phyloP scores from a whole-genome alignment of 2,329 filamentous ascomycete species.

The Thelonectria discophora region DNA sequence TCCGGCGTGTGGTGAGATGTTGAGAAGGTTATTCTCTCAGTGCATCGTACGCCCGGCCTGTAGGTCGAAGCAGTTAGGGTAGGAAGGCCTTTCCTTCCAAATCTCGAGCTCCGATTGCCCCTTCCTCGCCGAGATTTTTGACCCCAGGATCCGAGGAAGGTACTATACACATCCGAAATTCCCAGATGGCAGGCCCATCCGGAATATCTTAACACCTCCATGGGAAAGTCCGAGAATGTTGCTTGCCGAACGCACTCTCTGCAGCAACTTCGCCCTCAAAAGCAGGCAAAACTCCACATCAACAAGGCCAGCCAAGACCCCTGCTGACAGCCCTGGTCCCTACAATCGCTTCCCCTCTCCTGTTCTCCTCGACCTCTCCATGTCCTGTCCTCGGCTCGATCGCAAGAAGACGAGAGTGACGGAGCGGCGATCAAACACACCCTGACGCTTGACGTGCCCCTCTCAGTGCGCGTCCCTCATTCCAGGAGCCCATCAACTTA shows the following conservation, averaged over 20 bases:
- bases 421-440: conserved; percentile 20
- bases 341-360: conserved; percentile 3
- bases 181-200: neutral
- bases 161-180: neutral
- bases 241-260: conserved; percentile 12
- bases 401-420: conserved; percentile 6
- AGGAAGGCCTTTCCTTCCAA: neutral
- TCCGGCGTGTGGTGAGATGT: neutral
- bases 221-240: conserved; percentile 10
- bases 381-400: conserved; percentile 18
- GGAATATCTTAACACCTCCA: neutral
- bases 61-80: no score
- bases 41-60: no score
- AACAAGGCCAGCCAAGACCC: neutral
- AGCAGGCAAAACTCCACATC: conserved; percentile 13
- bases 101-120: neutral
- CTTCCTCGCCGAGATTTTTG: neutral
- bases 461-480: conserved; percentile 5
- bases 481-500: conserved; percentile 4
- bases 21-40: no score
- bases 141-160: neutral
- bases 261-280: conserved; percentile 14
- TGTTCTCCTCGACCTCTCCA: conserved; percentile 1
- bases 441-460: conserved; percentile 6
- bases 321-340: conserved; percentile 6